Conservation (phyloP, 768 basidiomycete genomes). For the Zangia roseola region DNA sequence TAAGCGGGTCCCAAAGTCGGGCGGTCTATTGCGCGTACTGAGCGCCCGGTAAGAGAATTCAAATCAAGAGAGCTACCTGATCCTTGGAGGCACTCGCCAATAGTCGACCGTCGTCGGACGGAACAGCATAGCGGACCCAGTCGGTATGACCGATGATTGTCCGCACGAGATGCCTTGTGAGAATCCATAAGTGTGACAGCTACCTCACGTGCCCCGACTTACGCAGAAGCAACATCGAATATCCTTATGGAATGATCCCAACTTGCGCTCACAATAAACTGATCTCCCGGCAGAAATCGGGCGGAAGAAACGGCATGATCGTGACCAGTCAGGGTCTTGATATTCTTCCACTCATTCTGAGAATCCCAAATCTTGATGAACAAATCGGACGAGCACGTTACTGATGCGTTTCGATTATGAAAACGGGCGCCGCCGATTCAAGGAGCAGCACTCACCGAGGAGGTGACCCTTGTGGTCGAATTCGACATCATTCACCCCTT, state of each 20-base stretch:
- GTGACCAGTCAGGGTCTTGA: slow-evolving; percentile 83
- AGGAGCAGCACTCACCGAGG: slow-evolving; percentile 53
- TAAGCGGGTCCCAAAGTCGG: slow-evolving; percentile 69
- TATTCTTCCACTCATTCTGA: slow-evolving; percentile 86
- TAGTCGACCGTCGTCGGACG: slow-evolving; percentile 69
- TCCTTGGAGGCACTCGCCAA: slow-evolving; percentile 84
- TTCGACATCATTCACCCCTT: slow-evolving; percentile 82
- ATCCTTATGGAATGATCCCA: slow-evolving; percentile 83
- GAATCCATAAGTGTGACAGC: slow-evolving; percentile 10
- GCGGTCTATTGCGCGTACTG: slow-evolving; percentile 57
- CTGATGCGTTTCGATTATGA: slow-evolving; percentile 13
- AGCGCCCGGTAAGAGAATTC: too few relatives aligned
- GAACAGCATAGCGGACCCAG: slow-evolving; percentile 75
- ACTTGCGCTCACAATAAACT: slow-evolving; percentile 81
- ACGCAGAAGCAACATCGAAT: slow-evolving; percentile 88
- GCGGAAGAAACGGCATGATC: slow-evolving; percentile 90
- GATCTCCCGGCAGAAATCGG: slow-evolving; percentile 82
- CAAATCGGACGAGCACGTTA: slow-evolving; percentile 78
- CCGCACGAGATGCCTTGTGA: slow-evolving; percentile 63
- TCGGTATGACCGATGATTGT: slow-evolving; percentile 78
- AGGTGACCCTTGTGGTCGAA: slow-evolving; percentile 84
- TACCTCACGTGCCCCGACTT: slow-evolving; percentile 28
- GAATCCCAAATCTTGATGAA: slow-evolving; percentile 94
- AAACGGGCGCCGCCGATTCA: neutral
- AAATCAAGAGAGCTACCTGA: slow-evolving; percentile 52